Percentiles rank a stretch among this genome's conserved stretches.
Evolutionary conservation across 768 basidiomycete species (phyloP).

Genomic region (Auricularia heimuer): DNA sequence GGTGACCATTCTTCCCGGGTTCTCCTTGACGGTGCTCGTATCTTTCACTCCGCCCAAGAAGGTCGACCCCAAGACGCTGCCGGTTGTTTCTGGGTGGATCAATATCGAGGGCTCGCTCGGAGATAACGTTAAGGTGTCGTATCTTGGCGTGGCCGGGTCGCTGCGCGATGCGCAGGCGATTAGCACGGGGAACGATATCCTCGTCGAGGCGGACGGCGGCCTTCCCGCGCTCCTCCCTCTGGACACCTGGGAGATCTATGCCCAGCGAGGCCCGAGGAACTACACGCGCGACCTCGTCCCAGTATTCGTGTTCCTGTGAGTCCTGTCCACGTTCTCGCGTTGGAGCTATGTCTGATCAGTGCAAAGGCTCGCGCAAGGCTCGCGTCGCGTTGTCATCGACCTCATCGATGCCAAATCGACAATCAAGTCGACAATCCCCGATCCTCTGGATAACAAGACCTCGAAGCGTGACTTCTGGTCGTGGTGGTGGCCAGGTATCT

Average conservation of each 20-base stretch:
- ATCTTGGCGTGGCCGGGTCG: neutral
- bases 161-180: neutral
- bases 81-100: conserved; percentile 54
- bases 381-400: neutral
- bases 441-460: neutral
- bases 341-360: neutral
- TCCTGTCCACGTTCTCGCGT: neutral
- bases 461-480: neutral
- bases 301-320: neutral
- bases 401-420: neutral
- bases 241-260: neutral
- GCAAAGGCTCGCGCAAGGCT: neutral
- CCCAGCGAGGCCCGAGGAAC: neutral
- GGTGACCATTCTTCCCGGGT: conserved; percentile 36
- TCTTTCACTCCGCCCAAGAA: conserved; percentile 37
- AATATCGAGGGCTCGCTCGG: conserved; percentile 13
- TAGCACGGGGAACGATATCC: neutral
- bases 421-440: conserved; percentile 1
- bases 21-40: conserved; percentile 31
- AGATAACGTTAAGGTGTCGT: neutral
- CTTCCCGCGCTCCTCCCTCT: conserved; percentile 1
- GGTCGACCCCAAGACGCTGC: conserved; percentile 34
- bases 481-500: neutral
- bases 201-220: neutral
- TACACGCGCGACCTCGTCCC: neutral